A percentile compares a stretch with the other conserved stretches of the same genome.
phyloP scores from a whole-genome alignment of 129 eudicot genomes.

The Centaurea solstitialis region DNA sequence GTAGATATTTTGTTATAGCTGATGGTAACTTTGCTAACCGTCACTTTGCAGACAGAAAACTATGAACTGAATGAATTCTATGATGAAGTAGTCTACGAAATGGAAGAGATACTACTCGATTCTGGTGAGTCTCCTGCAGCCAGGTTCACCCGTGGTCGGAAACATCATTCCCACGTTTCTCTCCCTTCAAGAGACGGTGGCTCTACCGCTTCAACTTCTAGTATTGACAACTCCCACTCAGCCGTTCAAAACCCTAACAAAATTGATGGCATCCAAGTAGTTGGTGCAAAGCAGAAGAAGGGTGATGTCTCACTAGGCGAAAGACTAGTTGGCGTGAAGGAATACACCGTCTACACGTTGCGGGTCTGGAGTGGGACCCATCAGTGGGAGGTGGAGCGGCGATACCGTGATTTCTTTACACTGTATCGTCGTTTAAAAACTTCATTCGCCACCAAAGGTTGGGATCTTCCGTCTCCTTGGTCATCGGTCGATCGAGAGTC shows the following conservation, averaged over 20 bases:
- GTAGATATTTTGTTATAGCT: background rate
- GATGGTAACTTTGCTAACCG: background rate
- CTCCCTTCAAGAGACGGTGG: constrained; percentile 79
- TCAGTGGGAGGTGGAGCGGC: constrained; percentile 83
- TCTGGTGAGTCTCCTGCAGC: constrained; percentile 57
- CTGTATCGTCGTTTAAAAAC: constrained; percentile 75
- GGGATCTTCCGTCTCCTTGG: constrained; percentile 85
- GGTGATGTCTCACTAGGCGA: constrained; percentile 93
- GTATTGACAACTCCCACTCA: constrained; percentile 35
- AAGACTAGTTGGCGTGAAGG: constrained; percentile 89
- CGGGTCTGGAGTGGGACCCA: constrained; percentile 69
- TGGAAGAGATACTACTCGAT: constrained; percentile 91
- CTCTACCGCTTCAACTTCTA: constrained; percentile 87
- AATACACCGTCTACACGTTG: constrained; percentile 75
- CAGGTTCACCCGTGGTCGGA: constrained; percentile 44
- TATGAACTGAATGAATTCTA: constrained; percentile 58
- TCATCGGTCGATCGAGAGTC: constrained; percentile 75
- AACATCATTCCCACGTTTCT: constrained; percentile 41
- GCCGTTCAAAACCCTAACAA: constrained; percentile 41
- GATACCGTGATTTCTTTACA: constrained; percentile 88
- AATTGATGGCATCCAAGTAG: constrained; percentile 73
- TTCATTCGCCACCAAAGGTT: constrained; percentile 52
- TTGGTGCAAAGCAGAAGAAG: constrained; percentile 71
- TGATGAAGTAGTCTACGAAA: constrained; percentile 80
- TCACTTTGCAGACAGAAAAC: constrained; percentile 49